Evolutionary conservation across 768 basidiomycete genomes (phyloP).

Genomic region (Psilocybe subaeruginosa): DNA sequence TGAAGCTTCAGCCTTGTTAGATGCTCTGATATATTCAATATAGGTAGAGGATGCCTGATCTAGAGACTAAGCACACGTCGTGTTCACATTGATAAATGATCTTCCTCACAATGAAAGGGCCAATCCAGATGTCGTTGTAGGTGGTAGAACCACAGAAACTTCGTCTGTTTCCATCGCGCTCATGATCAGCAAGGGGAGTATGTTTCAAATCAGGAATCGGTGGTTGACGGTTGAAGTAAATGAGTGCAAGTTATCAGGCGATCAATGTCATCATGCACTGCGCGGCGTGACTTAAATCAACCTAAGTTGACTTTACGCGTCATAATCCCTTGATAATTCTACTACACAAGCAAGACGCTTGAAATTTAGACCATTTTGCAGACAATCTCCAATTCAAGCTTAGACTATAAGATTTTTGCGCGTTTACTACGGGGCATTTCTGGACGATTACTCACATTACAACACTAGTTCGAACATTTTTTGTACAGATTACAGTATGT

Average conservation of each 20-base stretch:
- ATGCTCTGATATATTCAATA: constrained; percentile 97
- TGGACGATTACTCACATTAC: too few relatives aligned
- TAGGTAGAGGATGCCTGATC: constrained; percentile 90
- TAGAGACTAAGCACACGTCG: constrained; percentile 20
- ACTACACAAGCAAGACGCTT: too few relatives aligned
- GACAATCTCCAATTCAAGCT: too few relatives aligned
- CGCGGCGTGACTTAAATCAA: too few relatives aligned
- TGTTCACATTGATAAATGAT: background rate
- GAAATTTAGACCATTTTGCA: too few relatives aligned
- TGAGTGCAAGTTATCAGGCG: background rate
- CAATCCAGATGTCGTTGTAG: constrained; percentile 72
- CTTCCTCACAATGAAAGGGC: constrained; percentile 70
- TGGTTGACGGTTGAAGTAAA: background rate
- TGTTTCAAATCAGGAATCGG: background rate
- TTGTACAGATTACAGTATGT: too few relatives aligned
- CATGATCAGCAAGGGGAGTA: constrained; percentile 30
- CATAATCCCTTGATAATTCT: too few relatives aligned
- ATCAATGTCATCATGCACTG: background rate
- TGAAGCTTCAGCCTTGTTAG: constrained; percentile 84
- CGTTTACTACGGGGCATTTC: too few relatives aligned
- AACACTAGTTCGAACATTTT: too few relatives aligned
- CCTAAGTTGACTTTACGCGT: too few relatives aligned
- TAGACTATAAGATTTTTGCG: too few relatives aligned
- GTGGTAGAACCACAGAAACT: constrained; percentile 71
- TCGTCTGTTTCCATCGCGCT: constrained; percentile 82